These are phyloP conservation scores for Emergomyces africanus DNA, from an alignment of 2,329 filamentous ascomycete genomes.

Conservation along the genomic window DNA sequence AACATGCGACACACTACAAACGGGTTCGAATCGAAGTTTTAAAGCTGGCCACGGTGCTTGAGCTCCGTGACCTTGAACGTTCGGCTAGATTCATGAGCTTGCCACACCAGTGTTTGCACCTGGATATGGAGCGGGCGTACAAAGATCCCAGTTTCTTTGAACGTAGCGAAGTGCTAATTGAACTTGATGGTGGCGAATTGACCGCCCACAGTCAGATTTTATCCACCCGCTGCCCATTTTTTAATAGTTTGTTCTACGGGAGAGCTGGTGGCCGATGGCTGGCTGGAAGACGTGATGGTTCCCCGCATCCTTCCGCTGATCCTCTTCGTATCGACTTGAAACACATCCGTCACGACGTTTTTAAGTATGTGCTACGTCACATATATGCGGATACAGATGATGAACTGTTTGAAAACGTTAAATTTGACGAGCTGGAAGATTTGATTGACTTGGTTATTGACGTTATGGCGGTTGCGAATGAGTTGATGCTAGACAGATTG, in stretches of 20 bases:
- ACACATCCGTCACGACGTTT: conserved; percentile 61
- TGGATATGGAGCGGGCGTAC: conserved; percentile 59
- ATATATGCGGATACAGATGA: conserved; percentile 73
- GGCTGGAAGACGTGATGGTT: conserved; percentile 47
- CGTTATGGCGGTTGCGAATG: conserved; percentile 79
- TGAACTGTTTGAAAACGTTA: conserved; percentile 68
- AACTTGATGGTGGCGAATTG: conserved; percentile 59
- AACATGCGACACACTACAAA: conserved; percentile 59
- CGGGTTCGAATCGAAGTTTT: conserved; percentile 77
- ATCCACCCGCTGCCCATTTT: conserved; percentile 82
- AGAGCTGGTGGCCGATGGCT: conserved; percentile 79
- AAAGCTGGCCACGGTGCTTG: conserved; percentile 61
- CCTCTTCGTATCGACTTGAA: conserved; percentile 63
- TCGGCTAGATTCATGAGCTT: conserved; percentile 63
- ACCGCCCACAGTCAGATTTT: conserved; percentile 65
- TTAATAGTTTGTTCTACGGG: conserved; percentile 80
- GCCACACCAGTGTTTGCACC: conserved; percentile 50
- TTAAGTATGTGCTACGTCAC: conserved; percentile 65
- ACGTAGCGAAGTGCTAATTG: conserved; percentile 65
- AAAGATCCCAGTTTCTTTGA: conserved; percentile 59
- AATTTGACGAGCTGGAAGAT: conserved; percentile 59
- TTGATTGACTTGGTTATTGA: conserved; percentile 85
- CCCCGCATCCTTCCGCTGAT: conserved; percentile 22
- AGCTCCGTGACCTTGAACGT: conserved; percentile 59
- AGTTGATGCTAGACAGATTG: conserved; percentile 86